Conservation (phyloP, 192 early-diverging fungal genomes). For the Spizellomyces sp. region DNA sequence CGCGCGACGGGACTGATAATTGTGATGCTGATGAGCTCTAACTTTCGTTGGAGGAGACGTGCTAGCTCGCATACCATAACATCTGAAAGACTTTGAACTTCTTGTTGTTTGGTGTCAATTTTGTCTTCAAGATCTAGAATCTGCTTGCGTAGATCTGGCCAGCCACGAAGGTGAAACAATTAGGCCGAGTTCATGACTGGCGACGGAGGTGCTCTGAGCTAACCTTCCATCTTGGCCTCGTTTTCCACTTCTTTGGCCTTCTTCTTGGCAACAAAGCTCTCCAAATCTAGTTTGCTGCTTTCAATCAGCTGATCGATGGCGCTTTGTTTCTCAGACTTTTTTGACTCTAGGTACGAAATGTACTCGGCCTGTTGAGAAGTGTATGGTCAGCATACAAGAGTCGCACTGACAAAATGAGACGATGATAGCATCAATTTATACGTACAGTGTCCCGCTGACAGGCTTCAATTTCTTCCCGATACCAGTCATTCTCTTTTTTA, state of each 20-base stretch:
- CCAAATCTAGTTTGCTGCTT: conserved; percentile 43
- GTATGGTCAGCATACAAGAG: not conserved
- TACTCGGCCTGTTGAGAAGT: conserved; percentile 43
- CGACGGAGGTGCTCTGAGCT: not conserved
- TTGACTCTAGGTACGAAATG: conserved; percentile 50
- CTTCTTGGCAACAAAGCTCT: conserved; percentile 33
- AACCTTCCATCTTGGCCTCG: conserved; percentile 44
- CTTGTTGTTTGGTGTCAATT: conserved; percentile 47
- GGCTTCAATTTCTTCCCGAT: conserved; percentile 51
- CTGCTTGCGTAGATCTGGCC: conserved; percentile 24
- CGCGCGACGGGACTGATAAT: conserved; percentile 39
- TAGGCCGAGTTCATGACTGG: too few species aligned
- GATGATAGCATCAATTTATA: not conserved
- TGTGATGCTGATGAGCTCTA: not conserved
- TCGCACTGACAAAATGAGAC: not conserved
- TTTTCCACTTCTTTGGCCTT: conserved; percentile 38
- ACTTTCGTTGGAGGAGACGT: not conserved
- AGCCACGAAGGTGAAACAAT: not conserved
- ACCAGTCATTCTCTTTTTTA: conserved; percentile 60
- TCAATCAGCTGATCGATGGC: conserved; percentile 45
- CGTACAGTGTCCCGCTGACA: conserved; percentile 49
- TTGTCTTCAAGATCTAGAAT: conserved; percentile 44
- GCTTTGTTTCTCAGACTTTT: conserved; percentile 50
- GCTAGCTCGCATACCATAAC: conserved; percentile 35
- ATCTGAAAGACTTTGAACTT: conserved; percentile 46